Conservation (phyloP, 2,329 filamentous ascomycete genomes). For the Cytospora mali region DNA sequence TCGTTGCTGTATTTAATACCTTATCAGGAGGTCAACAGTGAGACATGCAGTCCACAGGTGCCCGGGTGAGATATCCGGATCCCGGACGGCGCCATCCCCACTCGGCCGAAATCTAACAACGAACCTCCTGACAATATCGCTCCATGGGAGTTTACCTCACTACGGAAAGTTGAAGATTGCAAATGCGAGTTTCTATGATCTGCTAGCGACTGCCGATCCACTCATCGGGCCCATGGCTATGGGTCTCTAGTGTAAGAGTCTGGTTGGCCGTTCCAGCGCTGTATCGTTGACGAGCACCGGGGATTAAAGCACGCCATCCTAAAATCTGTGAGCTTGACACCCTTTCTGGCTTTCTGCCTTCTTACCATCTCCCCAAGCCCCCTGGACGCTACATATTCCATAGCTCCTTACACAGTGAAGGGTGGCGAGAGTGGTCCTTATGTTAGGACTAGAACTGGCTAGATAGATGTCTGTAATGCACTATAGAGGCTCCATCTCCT, state of each 20-base stretch:
- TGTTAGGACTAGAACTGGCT: neutral
- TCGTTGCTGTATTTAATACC: too few species aligned
- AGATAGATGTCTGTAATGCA: neutral
- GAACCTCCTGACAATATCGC: neutral
- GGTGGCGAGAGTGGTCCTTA: neutral
- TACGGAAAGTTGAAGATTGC: neutral
- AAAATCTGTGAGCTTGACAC: neutral
- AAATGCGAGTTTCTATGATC: neutral
- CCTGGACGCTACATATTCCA: neutral
- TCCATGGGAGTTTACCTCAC: neutral
- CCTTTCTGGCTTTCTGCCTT: neutral
- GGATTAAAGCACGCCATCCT: constrained; percentile 3
- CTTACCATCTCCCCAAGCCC: too few species aligned
- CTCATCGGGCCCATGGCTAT: neutral
- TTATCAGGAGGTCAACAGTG: too few species aligned
- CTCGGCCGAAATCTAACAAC: neutral
- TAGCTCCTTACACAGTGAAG: neutral
- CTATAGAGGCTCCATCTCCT: too few species aligned
- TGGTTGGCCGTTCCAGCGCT: constrained; percentile 16
- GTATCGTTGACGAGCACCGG: constrained; percentile 17
- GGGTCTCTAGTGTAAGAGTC: constrained; percentile 4
- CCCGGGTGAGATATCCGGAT: neutral
- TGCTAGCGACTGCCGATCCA: constrained; percentile 12
- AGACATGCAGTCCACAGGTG: neutral
- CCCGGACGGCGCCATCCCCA: neutral